Conservation (phyloP, 2,329 filamentous ascomycete species). For the Piedraia hortae region DNA sequence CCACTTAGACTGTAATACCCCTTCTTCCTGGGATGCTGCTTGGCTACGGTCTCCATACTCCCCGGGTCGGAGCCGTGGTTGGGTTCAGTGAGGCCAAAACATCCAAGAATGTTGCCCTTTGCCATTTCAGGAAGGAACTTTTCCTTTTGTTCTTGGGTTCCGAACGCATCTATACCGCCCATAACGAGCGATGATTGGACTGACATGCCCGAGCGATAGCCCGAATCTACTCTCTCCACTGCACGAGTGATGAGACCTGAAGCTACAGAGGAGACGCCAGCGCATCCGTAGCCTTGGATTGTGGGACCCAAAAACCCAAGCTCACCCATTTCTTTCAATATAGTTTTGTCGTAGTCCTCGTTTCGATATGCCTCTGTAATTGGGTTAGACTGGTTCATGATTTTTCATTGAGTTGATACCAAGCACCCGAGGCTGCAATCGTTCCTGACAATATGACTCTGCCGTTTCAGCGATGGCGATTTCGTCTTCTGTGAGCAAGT, state of each 20-base stretch:
- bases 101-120: constrained; percentile 55
- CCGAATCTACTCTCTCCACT: constrained; percentile 73
- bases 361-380: constrained; percentile 52
- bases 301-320: constrained; percentile 67
- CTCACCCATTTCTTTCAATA: constrained; percentile 77
- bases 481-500: constrained; percentile 70
- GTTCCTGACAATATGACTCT: constrained; percentile 80
- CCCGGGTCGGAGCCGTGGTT: constrained; percentile 83
- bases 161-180: constrained; percentile 75
- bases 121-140: constrained; percentile 57
- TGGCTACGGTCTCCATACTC: constrained; percentile 71
- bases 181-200: constrained; percentile 83
- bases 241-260: constrained; percentile 75
- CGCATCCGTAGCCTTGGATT: constrained; percentile 69
- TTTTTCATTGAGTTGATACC: constrained; percentile 33
- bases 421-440: constrained; percentile 57
- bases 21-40: constrained; percentile 56
- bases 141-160: constrained; percentile 66
- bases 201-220: constrained; percentile 78
- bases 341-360: constrained; percentile 63
- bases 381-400: no score
- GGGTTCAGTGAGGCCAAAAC: constrained; percentile 74
- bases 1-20: constrained; percentile 58
- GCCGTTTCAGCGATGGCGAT: constrained; percentile 71
- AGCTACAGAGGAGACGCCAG: constrained; percentile 64